Percentiles rank a stretch among this genome's conserved stretches.
Conservation (phyloP, 345 rosid genomes). For the Bretschneidera sinensis region DNA sequence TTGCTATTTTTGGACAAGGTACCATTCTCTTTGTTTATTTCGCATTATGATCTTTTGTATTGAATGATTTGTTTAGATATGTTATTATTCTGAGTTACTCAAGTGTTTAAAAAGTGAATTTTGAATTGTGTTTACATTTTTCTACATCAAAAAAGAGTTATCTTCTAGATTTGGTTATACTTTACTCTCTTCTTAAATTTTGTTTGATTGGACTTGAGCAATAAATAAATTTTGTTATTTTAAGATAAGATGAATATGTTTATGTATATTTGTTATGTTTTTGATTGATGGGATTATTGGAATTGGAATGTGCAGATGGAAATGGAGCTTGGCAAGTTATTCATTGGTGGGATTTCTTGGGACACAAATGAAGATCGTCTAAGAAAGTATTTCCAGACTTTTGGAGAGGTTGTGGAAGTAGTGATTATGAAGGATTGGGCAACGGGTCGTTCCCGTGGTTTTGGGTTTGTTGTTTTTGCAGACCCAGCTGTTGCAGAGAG, state of each 20-base stretch:
- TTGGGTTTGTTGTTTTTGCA: slow-evolving; percentile 83
- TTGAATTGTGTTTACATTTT: slow-evolving; percentile 17
- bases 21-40: slow-evolving; percentile 27
- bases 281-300: slow-evolving; percentile 10
- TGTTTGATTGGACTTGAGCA: slow-evolving; percentile 1
- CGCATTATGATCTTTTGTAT: slow-evolving; percentile 30
- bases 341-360: slow-evolving; percentile 95
- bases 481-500: slow-evolving; percentile 77
- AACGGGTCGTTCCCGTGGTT: slow-evolving; percentile 94
- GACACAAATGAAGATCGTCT: slow-evolving; percentile 89
- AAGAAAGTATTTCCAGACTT: slow-evolving; percentile 68
- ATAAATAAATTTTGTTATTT: slow-evolving; percentile 1
- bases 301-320: slow-evolving; percentile 44
- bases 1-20: slow-evolving; percentile 35
- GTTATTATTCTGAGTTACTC: slow-evolving; percentile 14
- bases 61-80: slow-evolving; percentile 17
- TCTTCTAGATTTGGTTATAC: slow-evolving; percentile 21
- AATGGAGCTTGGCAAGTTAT: slow-evolving; percentile 84
- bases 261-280: slow-evolving; percentile 1
- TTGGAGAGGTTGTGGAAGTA: slow-evolving; percentile 80
- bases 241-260: neutral
- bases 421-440: slow-evolving; percentile 94
- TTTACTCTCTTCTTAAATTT: slow-evolving; percentile 1
- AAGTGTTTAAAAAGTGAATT: slow-evolving; percentile 5
- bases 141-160: slow-evolving; percentile 1